phyloP scores from a whole-genome alignment of 192 early-diverging fungal species.

The Dimargaris xerosporica region DNA sequence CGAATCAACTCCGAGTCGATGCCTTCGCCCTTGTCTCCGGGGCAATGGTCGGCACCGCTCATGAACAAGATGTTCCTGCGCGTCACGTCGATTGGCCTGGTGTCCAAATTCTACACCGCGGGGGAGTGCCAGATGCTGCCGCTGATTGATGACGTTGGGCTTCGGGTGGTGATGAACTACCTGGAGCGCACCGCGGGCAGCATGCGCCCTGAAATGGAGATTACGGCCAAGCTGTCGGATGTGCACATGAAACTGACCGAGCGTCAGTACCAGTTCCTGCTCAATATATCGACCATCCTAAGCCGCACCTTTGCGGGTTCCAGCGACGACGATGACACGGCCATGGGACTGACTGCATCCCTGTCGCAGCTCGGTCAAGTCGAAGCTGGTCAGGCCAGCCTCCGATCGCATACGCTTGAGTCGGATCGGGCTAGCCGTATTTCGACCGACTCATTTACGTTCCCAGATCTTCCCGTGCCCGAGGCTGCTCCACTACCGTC shows the following conservation, averaged over 20 bases:
- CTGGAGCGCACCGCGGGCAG: conserved; percentile 34
- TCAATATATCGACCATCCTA: conserved; percentile 26
- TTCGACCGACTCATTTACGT: conserved; percentile 2
- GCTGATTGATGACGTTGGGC: conserved; percentile 76
- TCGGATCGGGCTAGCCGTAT: neutral
- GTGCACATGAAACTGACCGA: conserved; percentile 63
- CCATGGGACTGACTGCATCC: neutral
- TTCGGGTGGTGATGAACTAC: conserved; percentile 51
- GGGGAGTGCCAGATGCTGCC: conserved; percentile 30
- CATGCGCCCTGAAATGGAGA: conserved; percentile 38
- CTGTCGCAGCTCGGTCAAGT: neutral
- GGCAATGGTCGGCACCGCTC: neutral
- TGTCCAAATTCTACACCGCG: conserved; percentile 12
- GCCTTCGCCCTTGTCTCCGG: neutral
- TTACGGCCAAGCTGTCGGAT: conserved; percentile 52
- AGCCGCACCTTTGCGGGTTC: neutral
- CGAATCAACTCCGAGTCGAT: neutral
- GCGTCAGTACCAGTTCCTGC: conserved; percentile 69
- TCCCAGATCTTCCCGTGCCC: neutral
- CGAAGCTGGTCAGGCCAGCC: neutral
- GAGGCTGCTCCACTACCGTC: no score
- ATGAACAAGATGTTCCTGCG: conserved; percentile 18
- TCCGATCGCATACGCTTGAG: neutral
- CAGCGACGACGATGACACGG: neutral
- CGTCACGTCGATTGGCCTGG: conserved; percentile 23